Percentiles rank a stretch among this genome's conserved stretches.
Evolutionary conservation across 1,284 basidiomycete species (phyloP).

Genomic region (Cryptococcus maquisensis): DNA sequence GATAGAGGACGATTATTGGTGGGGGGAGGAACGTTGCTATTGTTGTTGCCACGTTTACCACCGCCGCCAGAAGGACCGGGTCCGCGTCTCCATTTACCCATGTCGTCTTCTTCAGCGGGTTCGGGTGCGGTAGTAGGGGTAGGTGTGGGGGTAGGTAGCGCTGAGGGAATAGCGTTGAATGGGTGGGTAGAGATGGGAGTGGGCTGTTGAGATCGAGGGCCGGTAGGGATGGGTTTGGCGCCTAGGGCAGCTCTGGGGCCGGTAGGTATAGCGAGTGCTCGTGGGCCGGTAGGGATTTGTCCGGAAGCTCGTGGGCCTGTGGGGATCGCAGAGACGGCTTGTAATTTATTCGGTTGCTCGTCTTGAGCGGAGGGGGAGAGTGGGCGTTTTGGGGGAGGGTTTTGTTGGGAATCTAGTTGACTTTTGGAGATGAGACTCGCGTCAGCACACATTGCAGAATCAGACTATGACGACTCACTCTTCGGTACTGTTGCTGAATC

Average conservation of each 20-base stretch:
- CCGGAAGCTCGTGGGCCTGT: slow-evolving; percentile 14
- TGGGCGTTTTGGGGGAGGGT: slow-evolving; percentile 5
- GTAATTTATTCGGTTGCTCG: slow-evolving; percentile 7
- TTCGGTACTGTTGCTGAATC: not conserved
- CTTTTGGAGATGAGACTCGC: not conserved
- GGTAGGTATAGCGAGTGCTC: slow-evolving; percentile 6
- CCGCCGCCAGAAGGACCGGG: not conserved
- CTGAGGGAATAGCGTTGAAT: slow-evolving; percentile 4
- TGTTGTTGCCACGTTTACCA: not conserved
- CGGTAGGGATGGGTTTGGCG: slow-evolving; percentile 6
- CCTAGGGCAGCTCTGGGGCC: slow-evolving; percentile 10
- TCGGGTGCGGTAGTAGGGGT: not conserved
- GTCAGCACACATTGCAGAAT: not conserved
- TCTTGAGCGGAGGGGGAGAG: slow-evolving; percentile 1
- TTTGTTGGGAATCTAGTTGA: not conserved
- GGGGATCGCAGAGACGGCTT: slow-evolving; percentile 15
- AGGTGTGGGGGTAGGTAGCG: not conserved
- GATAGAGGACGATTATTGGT: slow-evolving; percentile 12
- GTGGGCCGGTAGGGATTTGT: not conserved
- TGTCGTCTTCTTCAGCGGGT: not conserved
- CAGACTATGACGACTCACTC: not conserved
- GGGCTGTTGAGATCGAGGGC: not conserved
- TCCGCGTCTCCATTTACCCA: not conserved
- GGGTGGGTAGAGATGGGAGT: slow-evolving; percentile 7
- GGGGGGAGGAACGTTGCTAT: not conserved